Base-by-base conservation (phyloP, 306 rosid species). In the Geum urbanum region DNA sequence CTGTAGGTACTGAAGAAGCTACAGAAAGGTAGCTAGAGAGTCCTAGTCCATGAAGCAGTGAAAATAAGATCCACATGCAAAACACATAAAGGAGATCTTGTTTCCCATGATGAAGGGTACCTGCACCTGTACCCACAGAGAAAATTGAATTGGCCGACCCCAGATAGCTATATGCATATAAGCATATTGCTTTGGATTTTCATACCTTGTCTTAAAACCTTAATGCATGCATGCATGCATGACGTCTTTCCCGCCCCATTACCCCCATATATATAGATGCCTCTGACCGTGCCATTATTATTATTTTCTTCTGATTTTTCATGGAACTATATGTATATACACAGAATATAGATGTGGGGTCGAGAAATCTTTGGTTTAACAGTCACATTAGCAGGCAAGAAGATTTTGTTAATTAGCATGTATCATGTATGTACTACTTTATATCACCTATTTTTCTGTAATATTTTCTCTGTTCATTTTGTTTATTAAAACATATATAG, bases 51-150 rank as follows among this genome's bases (percentile, higher is more conserved):
- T 35, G 45, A 16, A 37, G 65, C 39, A 32, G 37, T 32, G 37
- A 45, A 60, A 37, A 0, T n/a, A 20, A 62, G 50, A 62, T 62
- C 67, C 67, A 41, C 67, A n/a, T n/a, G n/a, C n/a, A 62, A 41
- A 60, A 60, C 7, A 14, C 44, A 20, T 13, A 60, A 39, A 62
- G 47, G 66, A 8, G 66, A 62, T 32, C 3, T 62, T 5, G 50
- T 41, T 62, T 62, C 9, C 35, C 66, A 50, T 62, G 67, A 41
- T 62, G 50, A 49, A 49, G 27, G 44, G 71, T 67, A 35, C 71
- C 45, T 49, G 57, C 47, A 67, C 71, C 4, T 49, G 57, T 32
- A 67, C 59, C 58, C 32, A 45, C 37, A 32, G 37, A 32, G 48
- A 24, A 1, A 66, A 47, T 47, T 37, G 11, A 47, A 48, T 66